Conservation (phyloP, 2,329 filamentous ascomycete species). For the Myriosclerotinia curreyana region DNA sequence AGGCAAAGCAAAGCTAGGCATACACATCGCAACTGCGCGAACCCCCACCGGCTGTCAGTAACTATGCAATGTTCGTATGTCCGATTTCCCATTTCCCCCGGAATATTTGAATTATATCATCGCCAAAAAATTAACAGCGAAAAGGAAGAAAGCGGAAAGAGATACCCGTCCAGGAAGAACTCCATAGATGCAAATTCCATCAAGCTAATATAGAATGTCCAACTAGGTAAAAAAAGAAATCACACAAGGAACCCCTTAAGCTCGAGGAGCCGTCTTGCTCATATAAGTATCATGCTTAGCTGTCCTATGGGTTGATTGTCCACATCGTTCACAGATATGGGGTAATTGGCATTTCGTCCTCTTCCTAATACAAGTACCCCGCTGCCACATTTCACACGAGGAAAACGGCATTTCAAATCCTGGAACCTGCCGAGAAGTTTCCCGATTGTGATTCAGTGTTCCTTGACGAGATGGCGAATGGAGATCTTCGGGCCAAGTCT, state of each 20-base stretch:
- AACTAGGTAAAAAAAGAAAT: not conserved
- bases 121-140: not conserved
- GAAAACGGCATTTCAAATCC: not conserved
- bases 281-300: slow-evolving; percentile 16
- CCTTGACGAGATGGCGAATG: not conserved
- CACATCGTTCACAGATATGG: slow-evolving; percentile 7
- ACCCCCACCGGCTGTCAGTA: too few species aligned
- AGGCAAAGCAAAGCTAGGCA: too few species aligned
- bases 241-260: not conserved
- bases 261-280: slow-evolving; percentile 13
- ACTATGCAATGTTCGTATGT: too few species aligned
- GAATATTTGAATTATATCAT: not conserved
- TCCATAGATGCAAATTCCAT: not conserved
- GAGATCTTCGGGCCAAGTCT: not conserved
- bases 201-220: too few species aligned
- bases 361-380: slow-evolving; percentile 9
- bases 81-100: too few species aligned
- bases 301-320: slow-evolving; percentile 6
- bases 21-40: too few species aligned
- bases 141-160: not conserved
- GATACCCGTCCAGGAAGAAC: not conserved
- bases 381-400: slow-evolving; percentile 3
- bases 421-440: not conserved
- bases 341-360: not conserved
- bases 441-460: not conserved